Evolutionary conservation across 1,284 basidiomycete genomes (phyloP).

Genomic region (Peniophora sp.): DNA sequence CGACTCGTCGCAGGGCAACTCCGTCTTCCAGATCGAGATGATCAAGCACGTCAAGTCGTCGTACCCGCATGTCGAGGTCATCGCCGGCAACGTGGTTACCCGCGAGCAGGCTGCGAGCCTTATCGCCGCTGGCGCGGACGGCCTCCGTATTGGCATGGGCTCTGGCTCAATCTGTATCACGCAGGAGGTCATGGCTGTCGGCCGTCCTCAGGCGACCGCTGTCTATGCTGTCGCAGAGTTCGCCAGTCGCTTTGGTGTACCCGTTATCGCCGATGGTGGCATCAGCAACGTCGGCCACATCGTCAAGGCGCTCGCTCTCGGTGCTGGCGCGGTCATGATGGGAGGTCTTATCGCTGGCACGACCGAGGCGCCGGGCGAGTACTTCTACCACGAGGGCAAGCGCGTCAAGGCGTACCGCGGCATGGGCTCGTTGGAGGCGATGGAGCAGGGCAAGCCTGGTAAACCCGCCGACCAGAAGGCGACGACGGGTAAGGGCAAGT

Average conservation of each 20-base stretch:
- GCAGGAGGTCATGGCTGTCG: constrained; percentile 99
- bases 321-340: constrained; percentile 98
- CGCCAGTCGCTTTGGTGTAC: constrained; percentile 88
- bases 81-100: constrained; percentile 97
- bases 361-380: constrained; percentile 96
- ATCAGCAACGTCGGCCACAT: constrained; percentile 96
- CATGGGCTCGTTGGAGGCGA: constrained; percentile 87
- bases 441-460: constrained; percentile 75
- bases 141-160: constrained; percentile 94
- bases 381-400: constrained; percentile 98
- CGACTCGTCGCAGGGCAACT: constrained; percentile 98
- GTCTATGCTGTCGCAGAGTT: constrained; percentile 96
- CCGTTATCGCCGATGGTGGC: constrained; percentile 97
- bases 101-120: constrained; percentile 94
- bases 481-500: constrained; percentile 19
- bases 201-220: constrained; percentile 94
- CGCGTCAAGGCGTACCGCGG: constrained; percentile 98
- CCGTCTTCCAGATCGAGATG: constrained; percentile 92
- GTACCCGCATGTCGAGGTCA: constrained; percentile 82
- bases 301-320: constrained; percentile 92
- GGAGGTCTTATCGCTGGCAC: constrained; percentile 94
- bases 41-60: constrained; percentile 89
- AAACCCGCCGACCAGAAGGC: constrained; percentile 11
- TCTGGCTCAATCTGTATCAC: constrained; percentile 99
- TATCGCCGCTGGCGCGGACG: constrained; percentile 93